A percentile compares a stretch with the other conserved stretches of the same genome.
Conservation (phyloP, 352 stramenopile genomes). For the Pythium phragmiticola region DNA sequence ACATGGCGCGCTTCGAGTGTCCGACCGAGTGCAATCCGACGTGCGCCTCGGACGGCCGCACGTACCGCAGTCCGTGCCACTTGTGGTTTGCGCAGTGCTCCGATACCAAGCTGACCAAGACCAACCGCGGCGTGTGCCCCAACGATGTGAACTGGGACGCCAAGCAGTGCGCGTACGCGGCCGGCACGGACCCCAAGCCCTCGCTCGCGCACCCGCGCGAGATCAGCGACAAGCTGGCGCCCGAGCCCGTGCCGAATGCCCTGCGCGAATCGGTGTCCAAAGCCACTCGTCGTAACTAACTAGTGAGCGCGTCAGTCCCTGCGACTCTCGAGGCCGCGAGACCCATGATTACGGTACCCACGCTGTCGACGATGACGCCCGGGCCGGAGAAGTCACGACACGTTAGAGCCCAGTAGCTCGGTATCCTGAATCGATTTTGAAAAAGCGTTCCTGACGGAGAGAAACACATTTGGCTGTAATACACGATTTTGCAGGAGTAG, state of each 20-base stretch:
- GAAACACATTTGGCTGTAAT: too few species aligned
- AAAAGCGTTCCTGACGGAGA: too few species aligned
- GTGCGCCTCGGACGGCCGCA: constrained; percentile 44
- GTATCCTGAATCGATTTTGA: too few species aligned
- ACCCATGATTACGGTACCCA: too few species aligned
- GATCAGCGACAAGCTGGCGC: constrained; percentile 1
- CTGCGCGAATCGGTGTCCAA: too few species aligned
- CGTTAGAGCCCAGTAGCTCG: too few species aligned
- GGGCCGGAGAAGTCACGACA: too few species aligned
- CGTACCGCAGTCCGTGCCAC: constrained; percentile 42
- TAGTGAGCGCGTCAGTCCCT: too few species aligned
- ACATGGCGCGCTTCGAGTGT: constrained; percentile 22
- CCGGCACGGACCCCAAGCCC: constrained; percentile 4
- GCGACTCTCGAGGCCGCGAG: too few species aligned
- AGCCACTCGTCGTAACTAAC: too few species aligned
- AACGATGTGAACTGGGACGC: constrained; percentile 4
- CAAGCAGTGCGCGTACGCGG: background rate
- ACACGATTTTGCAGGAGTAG: too few species aligned
- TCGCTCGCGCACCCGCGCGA: background rate
- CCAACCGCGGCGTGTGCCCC: constrained; percentile 26
- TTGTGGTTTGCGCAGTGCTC: constrained; percentile 36
- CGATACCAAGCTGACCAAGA: constrained; percentile 27
- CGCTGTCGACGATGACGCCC: too few species aligned
- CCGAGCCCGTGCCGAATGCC: background rate
- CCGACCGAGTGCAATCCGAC: constrained; percentile 33